Base-by-base conservation (phyloP, 2,329 filamentous ascomycete genomes). In the Coniochaeta pulveracea region DNA sequence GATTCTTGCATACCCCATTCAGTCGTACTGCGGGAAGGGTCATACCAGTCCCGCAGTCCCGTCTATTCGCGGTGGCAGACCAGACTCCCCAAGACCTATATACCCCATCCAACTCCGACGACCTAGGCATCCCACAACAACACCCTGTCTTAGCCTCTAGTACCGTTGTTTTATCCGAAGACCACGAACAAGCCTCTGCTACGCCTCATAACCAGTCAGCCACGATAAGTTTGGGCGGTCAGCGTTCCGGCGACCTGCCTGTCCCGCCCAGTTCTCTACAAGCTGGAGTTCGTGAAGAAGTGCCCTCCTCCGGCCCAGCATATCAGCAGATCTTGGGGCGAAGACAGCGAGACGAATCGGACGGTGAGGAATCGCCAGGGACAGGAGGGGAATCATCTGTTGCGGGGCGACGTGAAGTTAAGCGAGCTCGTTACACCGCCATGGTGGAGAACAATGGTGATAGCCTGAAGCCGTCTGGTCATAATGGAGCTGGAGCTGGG, bases 41-140 rank as follows among this genome's bases (percentile, higher is more conserved):
- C 35, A 34, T 31, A 33, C 34, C 42, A 41, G 38, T 45, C 46
- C 60, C 60, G 68, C 64, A 61, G 62, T 60, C 47, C 46, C 58
- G 48, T 57, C 38, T 27, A 41, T 61, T 75, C 76, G 78, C 76
- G 69, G 79, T 84, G 80, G 80, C 79, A 70, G 70, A 80, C 73
- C 70, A 75, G 65, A 64, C 52, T 55, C 63, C 70, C 59, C 63
- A 60, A 54, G 57, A 47, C 55, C 56, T 49, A 57, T 56, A 60
- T 58, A 63, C 72, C 69, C 71, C 69, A 69, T 63, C 68, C 73
- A 64, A 68, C 64, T 61, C 79, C 73, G 78, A 77, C 76, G 58
- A 69, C 66, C 70, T 72, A 67, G 57, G 68, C 61, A 66, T 61
- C 54, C 66, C 71, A 66, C 68, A 60, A n/a, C n/a, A n/a, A 45